Percentiles rank a stretch among this genome's conserved stretches.
These are phyloP conservation scores for Jackrogersella minutella DNA, from an alignment of 495 filamentous ascomycete genomes.

Conservation along the genomic window DNA sequence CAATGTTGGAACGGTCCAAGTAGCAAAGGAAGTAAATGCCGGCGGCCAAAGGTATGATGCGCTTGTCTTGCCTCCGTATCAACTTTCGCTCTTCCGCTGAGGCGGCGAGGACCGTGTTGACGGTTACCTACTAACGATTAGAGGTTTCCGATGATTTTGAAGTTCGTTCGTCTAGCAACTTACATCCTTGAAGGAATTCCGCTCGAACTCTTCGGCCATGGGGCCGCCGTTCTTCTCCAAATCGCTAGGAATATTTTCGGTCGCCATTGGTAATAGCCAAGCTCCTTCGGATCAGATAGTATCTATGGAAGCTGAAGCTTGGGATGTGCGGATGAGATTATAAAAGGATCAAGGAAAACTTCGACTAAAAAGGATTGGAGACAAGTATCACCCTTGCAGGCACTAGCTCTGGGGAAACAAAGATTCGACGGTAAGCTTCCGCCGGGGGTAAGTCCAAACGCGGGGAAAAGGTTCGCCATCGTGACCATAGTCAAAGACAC, in stretches of 20 bases:
- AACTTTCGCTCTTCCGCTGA: slow-evolving; percentile 46
- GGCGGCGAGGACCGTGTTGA: slow-evolving; percentile 10
- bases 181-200: slow-evolving; percentile 31
- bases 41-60: slow-evolving; percentile 66
- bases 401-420: slow-evolving; percentile 23
- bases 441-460: slow-evolving; percentile 23
- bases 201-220: slow-evolving; percentile 36
- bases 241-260: slow-evolving; percentile 32
- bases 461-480: slow-evolving; percentile 30
- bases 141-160: neutral
- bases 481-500: slow-evolving; percentile 30
- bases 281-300: slow-evolving; percentile 1
- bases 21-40: slow-evolving; percentile 71
- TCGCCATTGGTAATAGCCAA: slow-evolving; percentile 34
- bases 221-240: slow-evolving; percentile 38
- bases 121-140: slow-evolving; percentile 9
- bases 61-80: slow-evolving; percentile 67
- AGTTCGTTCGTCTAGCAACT: neutral
- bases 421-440: slow-evolving; percentile 14
- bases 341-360: slow-evolving; percentile 13
- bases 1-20: slow-evolving; percentile 73
- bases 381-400: slow-evolving; percentile 19
- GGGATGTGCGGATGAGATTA: slow-evolving; percentile 5
- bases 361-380: slow-evolving; percentile 11
- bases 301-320: slow-evolving; percentile 6